Evolutionary conservation across 352 stramenopile species (phyloP), one percentile per base, ranked within the genome.

Genomic region (Thraustochytrium sp.): DNA sequence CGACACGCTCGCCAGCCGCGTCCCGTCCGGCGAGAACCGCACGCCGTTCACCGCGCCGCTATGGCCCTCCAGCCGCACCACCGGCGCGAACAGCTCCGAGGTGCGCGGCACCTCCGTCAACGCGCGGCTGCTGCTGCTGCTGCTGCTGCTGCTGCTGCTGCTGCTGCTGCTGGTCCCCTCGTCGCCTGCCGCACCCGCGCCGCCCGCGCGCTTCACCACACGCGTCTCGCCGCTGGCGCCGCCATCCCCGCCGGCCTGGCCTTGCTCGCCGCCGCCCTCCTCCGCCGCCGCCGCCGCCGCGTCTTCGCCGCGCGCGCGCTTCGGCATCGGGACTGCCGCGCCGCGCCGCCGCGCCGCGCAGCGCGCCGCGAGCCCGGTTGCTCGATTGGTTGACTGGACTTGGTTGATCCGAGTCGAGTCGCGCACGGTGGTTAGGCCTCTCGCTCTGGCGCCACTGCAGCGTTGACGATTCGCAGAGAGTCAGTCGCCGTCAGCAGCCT

Each of bases 1-100:
- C 38, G 93, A 98, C n/a, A 91, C 94, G 1, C 95, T 98, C 2
- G 94, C 94, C 65, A 99, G 92, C 78, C 98, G 98, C 34, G 91
- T 94, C 86, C 97, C 93, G 87, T 99, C 96, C 65, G 96, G 91
- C 2, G 95, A 92, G 21, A 98, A 91, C 59, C 91, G 92, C 49
- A 99, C 89, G 26, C 94, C 92, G 84, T 95, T 93, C 2, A 99
- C 94, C 55, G 96, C 91, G 16, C 89, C 94, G 0, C 87, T 93
- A 87, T 99, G 97, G 82, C 98, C 96, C 0, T 87, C 90, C 59
- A 98, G 85, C 75, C 94, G 90, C 5, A 91, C 91, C 23, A 94
- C 53, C 2, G 68, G 53, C 34, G 68, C 48, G 18, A 80, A 46
- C 1, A 80, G 68, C 16, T 46, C 42, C 29, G 68, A 80, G 21